Conservation (phyloP, 768 basidiomycete species). For the Tubosaeta sp. region DNA sequence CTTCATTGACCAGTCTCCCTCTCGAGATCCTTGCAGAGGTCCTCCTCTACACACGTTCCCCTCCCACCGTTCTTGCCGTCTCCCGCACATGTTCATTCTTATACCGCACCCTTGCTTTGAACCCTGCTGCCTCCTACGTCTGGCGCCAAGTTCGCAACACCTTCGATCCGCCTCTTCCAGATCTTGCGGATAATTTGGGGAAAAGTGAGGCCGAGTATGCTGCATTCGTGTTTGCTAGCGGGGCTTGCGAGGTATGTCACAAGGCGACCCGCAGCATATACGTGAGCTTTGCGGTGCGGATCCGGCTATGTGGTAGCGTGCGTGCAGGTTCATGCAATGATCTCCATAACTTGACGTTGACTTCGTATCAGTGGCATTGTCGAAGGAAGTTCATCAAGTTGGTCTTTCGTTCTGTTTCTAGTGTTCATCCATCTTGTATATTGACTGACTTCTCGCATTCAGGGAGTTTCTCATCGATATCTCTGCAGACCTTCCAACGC, state of each 20-base stretch:
- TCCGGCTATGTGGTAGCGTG: constrained; percentile 44
- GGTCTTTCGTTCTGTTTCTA: not conserved
- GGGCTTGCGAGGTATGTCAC: constrained; percentile 54
- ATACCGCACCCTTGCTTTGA: constrained; percentile 43
- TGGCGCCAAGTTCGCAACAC: constrained; percentile 52
- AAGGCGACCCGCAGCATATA: constrained; percentile 36
- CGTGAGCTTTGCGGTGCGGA: constrained; percentile 44
- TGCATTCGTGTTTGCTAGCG: constrained; percentile 59
- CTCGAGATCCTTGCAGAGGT: constrained; percentile 64
- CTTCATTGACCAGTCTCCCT: constrained; percentile 37
- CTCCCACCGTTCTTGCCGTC: constrained; percentile 54
- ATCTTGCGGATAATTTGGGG: constrained; percentile 36
- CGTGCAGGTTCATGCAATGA: constrained; percentile 9
- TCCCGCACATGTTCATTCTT: constrained; percentile 55
- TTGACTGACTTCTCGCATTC: not conserved
- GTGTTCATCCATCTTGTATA: not conserved
- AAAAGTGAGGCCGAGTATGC: constrained; percentile 54
- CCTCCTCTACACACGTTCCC: constrained; percentile 47
- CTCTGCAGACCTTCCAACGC: not conserved
- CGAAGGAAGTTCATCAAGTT: constrained; percentile 14
- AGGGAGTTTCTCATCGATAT: constrained; percentile 15
- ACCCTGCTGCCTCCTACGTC: constrained; percentile 45
- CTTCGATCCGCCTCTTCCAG: constrained; percentile 38
- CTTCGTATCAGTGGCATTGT: constrained; percentile 19
- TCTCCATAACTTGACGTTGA: not conserved